These are phyloP conservation scores for Pterocarpus santalinus DNA, from an alignment of 306 rosid species.

Conservation along the genomic window DNA sequence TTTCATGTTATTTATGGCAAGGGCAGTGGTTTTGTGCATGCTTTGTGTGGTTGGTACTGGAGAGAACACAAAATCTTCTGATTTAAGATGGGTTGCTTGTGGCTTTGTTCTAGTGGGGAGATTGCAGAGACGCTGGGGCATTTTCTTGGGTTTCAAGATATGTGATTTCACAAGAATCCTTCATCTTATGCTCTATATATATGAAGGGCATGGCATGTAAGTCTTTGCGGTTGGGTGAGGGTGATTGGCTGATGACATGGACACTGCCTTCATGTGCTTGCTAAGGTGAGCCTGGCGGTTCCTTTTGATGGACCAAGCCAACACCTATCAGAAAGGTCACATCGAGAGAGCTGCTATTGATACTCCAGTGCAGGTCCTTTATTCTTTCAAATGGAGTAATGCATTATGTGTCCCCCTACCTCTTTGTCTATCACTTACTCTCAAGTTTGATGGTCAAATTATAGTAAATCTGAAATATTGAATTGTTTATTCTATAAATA, in stretches of 20 bases:
- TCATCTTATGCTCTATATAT: constrained; percentile 52
- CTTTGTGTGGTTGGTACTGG: constrained; percentile 53
- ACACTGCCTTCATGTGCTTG: constrained; percentile 66
- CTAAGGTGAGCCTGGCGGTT: constrained; percentile 83
- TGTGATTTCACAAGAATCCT: constrained; percentile 52
- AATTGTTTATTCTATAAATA: constrained; percentile 1
- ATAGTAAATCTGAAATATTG: neutral
- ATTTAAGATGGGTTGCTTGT: constrained; percentile 51
- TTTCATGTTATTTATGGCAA: constrained; percentile 45
- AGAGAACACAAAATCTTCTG: constrained; percentile 53
- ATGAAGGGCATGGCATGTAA: constrained; percentile 45
- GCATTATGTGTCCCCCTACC: constrained; percentile 2
- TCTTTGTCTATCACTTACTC: constrained; percentile 28
- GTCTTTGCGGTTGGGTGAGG: constrained; percentile 16
- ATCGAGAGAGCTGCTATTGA: constrained; percentile 96
- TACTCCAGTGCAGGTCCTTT: constrained; percentile 89
- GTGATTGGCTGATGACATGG: constrained; percentile 53
- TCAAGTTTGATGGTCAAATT: neutral
- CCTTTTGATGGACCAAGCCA: constrained; percentile 70
- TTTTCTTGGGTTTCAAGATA: constrained; percentile 44
- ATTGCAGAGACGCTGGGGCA: constrained; percentile 53
- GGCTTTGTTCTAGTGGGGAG: constrained; percentile 52
- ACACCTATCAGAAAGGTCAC: constrained; percentile 77
- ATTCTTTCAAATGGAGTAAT: constrained; percentile 38
- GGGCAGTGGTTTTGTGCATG: constrained; percentile 53